A percentile compares a stretch with the other conserved stretches of the same genome.
Evolutionary conservation across 192 early-diverging fungal genomes (phyloP).

Genomic region (Linnemannia elongata): DNA sequence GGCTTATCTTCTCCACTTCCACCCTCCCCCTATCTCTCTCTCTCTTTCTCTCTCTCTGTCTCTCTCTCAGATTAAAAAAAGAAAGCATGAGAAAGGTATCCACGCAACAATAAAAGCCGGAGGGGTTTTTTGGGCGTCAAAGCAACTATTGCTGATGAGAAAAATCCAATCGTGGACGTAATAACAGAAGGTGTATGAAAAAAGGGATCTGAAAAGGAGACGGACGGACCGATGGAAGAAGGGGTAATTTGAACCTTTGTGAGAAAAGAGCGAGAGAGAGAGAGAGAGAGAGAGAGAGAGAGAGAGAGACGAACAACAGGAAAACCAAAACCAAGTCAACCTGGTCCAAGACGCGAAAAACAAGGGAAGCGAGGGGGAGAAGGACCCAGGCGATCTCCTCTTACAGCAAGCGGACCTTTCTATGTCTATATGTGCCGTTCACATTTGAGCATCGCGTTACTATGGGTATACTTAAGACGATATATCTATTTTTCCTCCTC

Average conservation of each 20-base stretch:
- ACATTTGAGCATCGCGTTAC: too few species aligned
- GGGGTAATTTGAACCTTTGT: not conserved
- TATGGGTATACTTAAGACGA: too few species aligned
- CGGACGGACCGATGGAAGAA: not conserved
- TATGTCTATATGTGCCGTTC: too few species aligned
- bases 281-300: not conserved
- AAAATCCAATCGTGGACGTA: not conserved
- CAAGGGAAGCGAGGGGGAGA: not conserved
- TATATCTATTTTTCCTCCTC: too few species aligned
- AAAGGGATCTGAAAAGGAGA: not conserved
- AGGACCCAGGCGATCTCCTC: too few species aligned
- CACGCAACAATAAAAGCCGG: not conserved
- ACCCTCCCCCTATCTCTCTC: too few species aligned
- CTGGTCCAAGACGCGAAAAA: not conserved
- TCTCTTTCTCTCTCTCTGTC: too few species aligned
- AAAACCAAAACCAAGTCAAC: not conserved
- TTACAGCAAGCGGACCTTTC: too few species aligned
- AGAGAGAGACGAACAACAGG: not conserved
- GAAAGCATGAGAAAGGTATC: too few species aligned
- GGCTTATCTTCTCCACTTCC: too few species aligned
- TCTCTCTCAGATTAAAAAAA: too few species aligned
- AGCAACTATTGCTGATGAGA: not conserved
- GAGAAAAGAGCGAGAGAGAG: not conserved
- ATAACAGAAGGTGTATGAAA: not conserved
- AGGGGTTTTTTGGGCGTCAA: not conserved